Percentiles rank a stretch among this genome's conserved stretches.
Conservation (phyloP, 2,329 filamentous ascomycete genomes). For the Ambrosiella beaveri region DNA sequence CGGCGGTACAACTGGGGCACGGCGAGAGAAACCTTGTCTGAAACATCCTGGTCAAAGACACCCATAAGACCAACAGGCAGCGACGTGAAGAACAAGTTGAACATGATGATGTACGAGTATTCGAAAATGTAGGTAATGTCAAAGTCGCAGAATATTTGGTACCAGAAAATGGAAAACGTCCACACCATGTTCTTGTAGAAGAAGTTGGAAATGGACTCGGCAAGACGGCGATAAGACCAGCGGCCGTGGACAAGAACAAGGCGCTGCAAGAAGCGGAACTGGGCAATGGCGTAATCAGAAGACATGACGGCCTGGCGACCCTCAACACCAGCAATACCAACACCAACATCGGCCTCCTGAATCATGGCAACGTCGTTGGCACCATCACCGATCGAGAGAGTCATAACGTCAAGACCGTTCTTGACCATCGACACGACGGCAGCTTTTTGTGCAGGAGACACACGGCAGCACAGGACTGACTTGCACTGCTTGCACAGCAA, state of each 20-base stretch:
- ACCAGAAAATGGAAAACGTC: constrained; percentile 96
- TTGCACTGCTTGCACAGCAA: constrained; percentile 94
- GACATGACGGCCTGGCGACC: constrained; percentile 90
- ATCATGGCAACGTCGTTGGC: constrained; percentile 98
- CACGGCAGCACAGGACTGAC: constrained; percentile 90
- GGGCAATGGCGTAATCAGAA: constrained; percentile 85
- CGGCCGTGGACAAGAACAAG: constrained; percentile 79
- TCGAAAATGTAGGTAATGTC: constrained; percentile 96
- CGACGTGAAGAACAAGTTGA: constrained; percentile 94
- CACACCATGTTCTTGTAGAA: constrained; percentile 99
- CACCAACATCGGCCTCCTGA: constrained; percentile 89
- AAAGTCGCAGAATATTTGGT: constrained; percentile 85
- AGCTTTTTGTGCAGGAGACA: constrained; percentile 91
- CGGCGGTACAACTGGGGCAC: constrained; percentile 90
- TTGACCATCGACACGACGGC: constrained; percentile 96
- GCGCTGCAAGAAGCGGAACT: constrained; percentile 76
- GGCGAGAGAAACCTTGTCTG: constrained; percentile 79
- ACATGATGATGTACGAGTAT: constrained; percentile 92
- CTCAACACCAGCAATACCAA: constrained; percentile 86
- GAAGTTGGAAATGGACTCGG: constrained; percentile 92
- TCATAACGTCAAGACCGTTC: constrained; percentile 87
- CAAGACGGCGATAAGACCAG: constrained; percentile 90
- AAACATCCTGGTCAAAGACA: constrained; percentile 91
- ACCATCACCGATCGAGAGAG: constrained; percentile 67
- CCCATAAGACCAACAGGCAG: constrained; percentile 90